Base-by-base conservation (phyloP, 2,329 filamentous ascomycete species). In the Xylaria sp. region DNA sequence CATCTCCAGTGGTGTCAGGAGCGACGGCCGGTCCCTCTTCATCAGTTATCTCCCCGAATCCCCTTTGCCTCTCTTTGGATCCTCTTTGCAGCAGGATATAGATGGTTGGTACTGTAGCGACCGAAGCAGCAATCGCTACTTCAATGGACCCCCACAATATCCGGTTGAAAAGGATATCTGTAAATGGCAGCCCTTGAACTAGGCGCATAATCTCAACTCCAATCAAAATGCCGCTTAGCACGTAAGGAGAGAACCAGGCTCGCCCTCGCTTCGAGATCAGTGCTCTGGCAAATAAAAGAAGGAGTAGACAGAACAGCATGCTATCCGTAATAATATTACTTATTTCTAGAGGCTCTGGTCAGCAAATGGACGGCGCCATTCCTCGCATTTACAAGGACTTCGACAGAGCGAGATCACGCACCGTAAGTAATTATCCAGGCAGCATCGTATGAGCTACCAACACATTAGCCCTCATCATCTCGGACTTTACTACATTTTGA, bases 391-490 rank as follows among this genome's bases (percentile, higher is more conserved):
- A 32, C 9, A 3, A 24, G 14, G 7, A 7, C 4, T 36, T 17
- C 3, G 14, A 39, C 3, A 7, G 19, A 34, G 12, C 34, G 42
- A 30, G 39, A 48, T 12, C 17, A 48, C 66, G 39, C 39, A 71
- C 70, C 68, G 50, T 72, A 73, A 8, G 65, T 73, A n/a, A 50
- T 62, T 32, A 70, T 60, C 71, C 71, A 72, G 4, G 56, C 17
- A n/a, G 45, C 17, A 9, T 54, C 55, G 14, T 55, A 47, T 1
- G 59, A 48, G 39, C 70, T 73, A 47, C 21, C 24, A 9, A 48
- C 3, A 45, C 9, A 14, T 65, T 30, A 65, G 64, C 34, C 4
- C 45, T 34, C 6, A 5, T 39, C 17, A 9, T 14, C 32, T 45
- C 14, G 11, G 4, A 8, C n/a, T n/a, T 36, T 1, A 3, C 3